Evolutionary conservation across 148 eudicot genomes (phyloP), one percentile per base, ranked within the genome.

Genomic region (Talinum fruticosum): DNA sequence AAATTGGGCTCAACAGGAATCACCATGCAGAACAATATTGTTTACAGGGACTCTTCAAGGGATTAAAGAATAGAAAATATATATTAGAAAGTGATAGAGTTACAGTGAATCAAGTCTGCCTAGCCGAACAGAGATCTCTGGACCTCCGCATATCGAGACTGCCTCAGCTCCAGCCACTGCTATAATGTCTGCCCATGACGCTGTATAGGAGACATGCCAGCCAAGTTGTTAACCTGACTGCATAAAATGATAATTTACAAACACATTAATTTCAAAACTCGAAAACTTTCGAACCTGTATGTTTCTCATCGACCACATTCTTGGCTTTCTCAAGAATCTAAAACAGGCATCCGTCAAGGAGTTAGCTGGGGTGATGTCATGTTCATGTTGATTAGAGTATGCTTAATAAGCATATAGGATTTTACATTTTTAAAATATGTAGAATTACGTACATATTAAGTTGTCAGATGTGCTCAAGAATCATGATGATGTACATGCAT

Each of bases 151-250:
- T 32, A 93, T 38, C 34, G 87, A 87, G 77, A 93, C 94, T 75
- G 97, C 97, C 86, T 93, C 97, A 37, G 97, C 97, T 85, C 99
- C 97, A 71, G 90, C 99, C 79, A 91, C 86, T 73, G 93, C 90
- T 80, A 93, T 96, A 87, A 91, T 83, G 88, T 96, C 99, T 32
- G 99, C 97, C 99, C 96, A 88, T 64, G 97, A 96, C 66, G 93
- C 97, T 96, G 66, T 66, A 13, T 30, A 51, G 62, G 62, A 75
- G 73, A 75, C 73, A 85, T 45, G 74, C 53, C 44, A 16, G 34
- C 44, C 13, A 30, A 71, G 73, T 81, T 79, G 80, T 71, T 76
- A 75, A 35, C 8, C n/a, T 69, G 73, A 34, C 29, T 72, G 66
- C 34, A 33, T 49, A 57, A 7, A 28, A 24, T 35, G 37, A 37